Conservation (phyloP, 1,139 yeast genomes). For the Chernovozyma aurita region DNA sequence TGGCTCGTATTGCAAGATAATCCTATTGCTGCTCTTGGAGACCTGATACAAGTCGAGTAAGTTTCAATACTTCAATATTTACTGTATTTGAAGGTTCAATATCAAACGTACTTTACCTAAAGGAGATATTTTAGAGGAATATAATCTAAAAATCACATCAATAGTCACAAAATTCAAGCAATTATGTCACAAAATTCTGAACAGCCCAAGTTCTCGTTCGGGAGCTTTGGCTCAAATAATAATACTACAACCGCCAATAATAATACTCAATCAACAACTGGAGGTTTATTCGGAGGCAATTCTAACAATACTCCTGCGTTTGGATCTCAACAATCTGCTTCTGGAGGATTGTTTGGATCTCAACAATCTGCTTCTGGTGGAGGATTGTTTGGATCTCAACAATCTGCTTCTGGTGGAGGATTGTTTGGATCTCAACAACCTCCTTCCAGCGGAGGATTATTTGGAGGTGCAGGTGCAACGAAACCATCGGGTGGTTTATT, state of each 20-base stretch:
- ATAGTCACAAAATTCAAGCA: not conserved
- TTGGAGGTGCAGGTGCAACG: too few relatives aligned
- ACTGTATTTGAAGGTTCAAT: too few relatives aligned
- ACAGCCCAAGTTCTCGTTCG: not conserved
- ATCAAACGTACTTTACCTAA: too few relatives aligned
- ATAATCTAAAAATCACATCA: too few relatives aligned
- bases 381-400: slow-evolving; percentile 17
- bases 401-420: slow-evolving; percentile 13
- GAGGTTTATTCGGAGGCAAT: slow-evolving; percentile 8
- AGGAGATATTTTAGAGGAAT: too few relatives aligned
- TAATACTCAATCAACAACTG: slow-evolving; percentile 8
- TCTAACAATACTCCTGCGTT: slow-evolving; percentile 8
- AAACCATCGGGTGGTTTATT: slow-evolving; percentile 22
- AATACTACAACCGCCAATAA: slow-evolving; percentile 8
- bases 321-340: slow-evolving; percentile 7
- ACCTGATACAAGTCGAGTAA: too few relatives aligned
- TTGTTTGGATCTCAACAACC: slow-evolving; percentile 17
- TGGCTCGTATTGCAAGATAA: too few relatives aligned
- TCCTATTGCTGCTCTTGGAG: too few relatives aligned
- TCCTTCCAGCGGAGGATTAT: slow-evolving; percentile 14
- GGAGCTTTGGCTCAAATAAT: not conserved
- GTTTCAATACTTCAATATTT: too few relatives aligned
- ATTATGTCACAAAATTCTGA: not conserved
- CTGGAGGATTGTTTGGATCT: slow-evolving; percentile 10
- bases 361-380: slow-evolving; percentile 8